phyloP scores from a whole-genome alignment of 1,284 basidiomycete genomes.

The Porodaedalea pini region DNA sequence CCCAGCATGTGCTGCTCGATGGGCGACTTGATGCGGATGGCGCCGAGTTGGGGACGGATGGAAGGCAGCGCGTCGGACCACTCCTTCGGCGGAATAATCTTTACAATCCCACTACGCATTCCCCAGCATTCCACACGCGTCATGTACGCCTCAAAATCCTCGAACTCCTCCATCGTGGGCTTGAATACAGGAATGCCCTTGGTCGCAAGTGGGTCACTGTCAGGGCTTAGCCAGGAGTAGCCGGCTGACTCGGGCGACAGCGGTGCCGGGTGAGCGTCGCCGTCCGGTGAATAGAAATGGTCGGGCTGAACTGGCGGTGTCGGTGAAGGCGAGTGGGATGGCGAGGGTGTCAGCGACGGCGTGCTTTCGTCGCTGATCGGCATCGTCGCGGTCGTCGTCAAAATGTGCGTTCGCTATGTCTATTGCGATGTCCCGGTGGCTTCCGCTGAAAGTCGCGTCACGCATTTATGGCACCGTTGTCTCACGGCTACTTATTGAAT shows the following conservation, averaged over 20 bases:
- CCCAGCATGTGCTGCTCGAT: slow-evolving; percentile 93
- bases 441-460: too few species aligned
- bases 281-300: slow-evolving; percentile 67
- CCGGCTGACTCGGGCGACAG: slow-evolving; percentile 58
- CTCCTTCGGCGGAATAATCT: slow-evolving; percentile 89
- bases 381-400: slow-evolving; percentile 4
- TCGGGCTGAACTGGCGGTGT: slow-evolving; percentile 60
- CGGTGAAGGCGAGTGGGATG: slow-evolving; percentile 19
- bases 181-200: slow-evolving; percentile 93
- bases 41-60: slow-evolving; percentile 61
- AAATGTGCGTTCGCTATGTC: too few species aligned
- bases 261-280: slow-evolving; percentile 37
- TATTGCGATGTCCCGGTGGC: too few species aligned
- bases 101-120: slow-evolving; percentile 83
- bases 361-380: slow-evolving; percentile 8
- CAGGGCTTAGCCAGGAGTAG: slow-evolving; percentile 66
- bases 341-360: slow-evolving; percentile 19
- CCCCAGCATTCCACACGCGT: slow-evolving; percentile 86
- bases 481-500: too few species aligned
- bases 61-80: slow-evolving; percentile 78
- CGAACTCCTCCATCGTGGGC: slow-evolving; percentile 84
- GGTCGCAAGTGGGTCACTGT: slow-evolving; percentile 79
- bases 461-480: too few species aligned
- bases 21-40: slow-evolving; percentile 77
- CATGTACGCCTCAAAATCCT: slow-evolving; percentile 88